phyloP scores from a whole-genome alignment of 1,284 basidiomycete species.

The Leccinum subspadiceum region DNA sequence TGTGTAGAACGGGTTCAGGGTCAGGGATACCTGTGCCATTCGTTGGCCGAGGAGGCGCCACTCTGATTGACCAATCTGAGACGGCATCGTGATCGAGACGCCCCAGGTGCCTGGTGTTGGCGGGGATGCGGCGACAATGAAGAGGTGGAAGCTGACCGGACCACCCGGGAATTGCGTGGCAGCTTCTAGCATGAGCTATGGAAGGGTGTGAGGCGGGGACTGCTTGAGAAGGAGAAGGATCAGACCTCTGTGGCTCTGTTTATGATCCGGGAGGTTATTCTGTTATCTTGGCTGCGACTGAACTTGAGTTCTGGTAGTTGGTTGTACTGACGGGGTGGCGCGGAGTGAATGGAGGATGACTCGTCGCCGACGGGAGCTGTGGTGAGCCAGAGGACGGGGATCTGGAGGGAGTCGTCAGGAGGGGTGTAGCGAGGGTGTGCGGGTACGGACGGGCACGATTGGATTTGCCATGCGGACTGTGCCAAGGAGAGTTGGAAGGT shows the following conservation, averaged over 20 bases:
- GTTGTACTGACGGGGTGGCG: constrained; percentile 32
- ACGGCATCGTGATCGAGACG: constrained; percentile 18
- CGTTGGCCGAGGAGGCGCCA: constrained; percentile 45
- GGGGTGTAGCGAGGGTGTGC: neutral
- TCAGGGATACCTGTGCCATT: constrained; percentile 44
- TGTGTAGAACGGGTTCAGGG: constrained; percentile 7
- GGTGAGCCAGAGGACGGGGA: constrained; percentile 42
- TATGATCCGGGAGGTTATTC: constrained; percentile 43
- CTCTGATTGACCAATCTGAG: constrained; percentile 31
- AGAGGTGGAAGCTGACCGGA: constrained; percentile 49
- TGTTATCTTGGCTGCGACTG: constrained; percentile 41
- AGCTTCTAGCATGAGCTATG: constrained; percentile 31
- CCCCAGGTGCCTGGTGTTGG: constrained; percentile 40
- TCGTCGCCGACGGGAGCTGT: constrained; percentile 36
- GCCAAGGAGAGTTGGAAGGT: constrained; percentile 49
- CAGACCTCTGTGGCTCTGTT: constrained; percentile 46
- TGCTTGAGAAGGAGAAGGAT: neutral
- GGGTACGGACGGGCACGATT: constrained; percentile 36
- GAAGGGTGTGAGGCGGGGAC: neutral
- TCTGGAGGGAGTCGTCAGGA: constrained; percentile 23
- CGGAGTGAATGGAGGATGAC: constrained; percentile 32
- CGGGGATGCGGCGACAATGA: constrained; percentile 53
- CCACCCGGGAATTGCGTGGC: constrained; percentile 34
- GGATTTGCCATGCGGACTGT: constrained; percentile 40
- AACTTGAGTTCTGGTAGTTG: constrained; percentile 45